These are phyloP conservation scores for Echinochloa phyllopogon DNA, from an alignment of 176 grass and related monocot species.

Conservation along the genomic window DNA sequence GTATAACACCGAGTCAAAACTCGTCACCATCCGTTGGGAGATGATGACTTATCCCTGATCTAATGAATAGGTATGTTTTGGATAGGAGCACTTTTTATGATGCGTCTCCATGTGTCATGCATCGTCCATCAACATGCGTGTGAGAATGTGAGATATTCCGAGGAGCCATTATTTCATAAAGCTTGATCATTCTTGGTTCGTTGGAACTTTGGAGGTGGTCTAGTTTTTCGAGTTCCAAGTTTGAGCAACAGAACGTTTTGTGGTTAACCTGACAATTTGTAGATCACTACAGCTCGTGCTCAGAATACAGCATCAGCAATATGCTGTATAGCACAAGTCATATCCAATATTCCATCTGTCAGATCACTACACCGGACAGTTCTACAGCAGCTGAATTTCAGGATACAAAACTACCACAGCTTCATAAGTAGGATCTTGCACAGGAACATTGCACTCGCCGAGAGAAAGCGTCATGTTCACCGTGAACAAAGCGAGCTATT, in stretches of 20 bases:
- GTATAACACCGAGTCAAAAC: not conserved
- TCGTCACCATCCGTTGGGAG: not conserved
- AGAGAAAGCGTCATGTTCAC: too few species aligned
- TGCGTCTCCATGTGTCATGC: not conserved
- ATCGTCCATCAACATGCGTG: not conserved
- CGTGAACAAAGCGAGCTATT: too few species aligned
- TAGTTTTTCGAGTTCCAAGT: not conserved
- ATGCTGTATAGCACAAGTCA: too few species aligned
- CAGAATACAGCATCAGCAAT: too few species aligned
- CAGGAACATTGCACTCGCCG: too few species aligned
- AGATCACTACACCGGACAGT: too few species aligned
- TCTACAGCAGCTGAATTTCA: too few species aligned
- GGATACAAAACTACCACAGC: too few species aligned
- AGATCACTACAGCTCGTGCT: too few species aligned
- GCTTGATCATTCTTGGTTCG: not conserved
- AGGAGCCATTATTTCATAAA: not conserved
- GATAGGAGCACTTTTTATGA: not conserved
- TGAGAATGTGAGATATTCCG: not conserved
- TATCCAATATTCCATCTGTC: too few species aligned
- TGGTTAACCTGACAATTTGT: not conserved
- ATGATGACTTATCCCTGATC: not conserved
- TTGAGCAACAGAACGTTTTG: not conserved
- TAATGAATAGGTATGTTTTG: not conserved
- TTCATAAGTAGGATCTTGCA: too few species aligned
- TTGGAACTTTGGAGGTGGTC: not conserved